These are phyloP conservation scores for Trichoderma virens DNA, from an alignment of 495 filamentous ascomycete genomes.

Conservation along the genomic window DNA sequence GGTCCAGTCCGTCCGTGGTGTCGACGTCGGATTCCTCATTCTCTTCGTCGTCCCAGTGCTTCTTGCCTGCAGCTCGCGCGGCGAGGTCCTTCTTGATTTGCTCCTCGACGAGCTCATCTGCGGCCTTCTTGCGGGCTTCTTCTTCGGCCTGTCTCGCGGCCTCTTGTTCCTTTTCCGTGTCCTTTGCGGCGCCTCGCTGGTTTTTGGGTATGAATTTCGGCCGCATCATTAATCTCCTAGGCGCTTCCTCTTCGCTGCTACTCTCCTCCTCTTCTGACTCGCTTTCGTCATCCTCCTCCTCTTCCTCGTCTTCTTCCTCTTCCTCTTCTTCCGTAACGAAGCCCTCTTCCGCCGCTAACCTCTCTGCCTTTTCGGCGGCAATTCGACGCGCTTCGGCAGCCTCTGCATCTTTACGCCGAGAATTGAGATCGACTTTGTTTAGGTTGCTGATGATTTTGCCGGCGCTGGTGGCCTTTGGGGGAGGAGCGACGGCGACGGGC, in stretches of 20 bases:
- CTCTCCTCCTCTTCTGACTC: slow-evolving; percentile 48
- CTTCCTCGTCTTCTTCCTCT: slow-evolving; percentile 36
- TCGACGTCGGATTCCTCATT: slow-evolving; percentile 73
- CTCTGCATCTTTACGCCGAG: slow-evolving; percentile 34
- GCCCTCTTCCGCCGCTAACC: slow-evolving; percentile 57
- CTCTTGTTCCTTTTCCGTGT: slow-evolving; percentile 16
- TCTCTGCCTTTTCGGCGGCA: slow-evolving; percentile 36
- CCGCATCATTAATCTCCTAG: slow-evolving; percentile 65
- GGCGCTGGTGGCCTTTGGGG: slow-evolving; percentile 52
- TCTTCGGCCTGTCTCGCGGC: slow-evolving; percentile 18
- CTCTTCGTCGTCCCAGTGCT: slow-evolving; percentile 81
- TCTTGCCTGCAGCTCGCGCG: slow-evolving; percentile 64
- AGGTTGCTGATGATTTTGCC: slow-evolving; percentile 51
- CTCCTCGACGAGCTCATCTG: slow-evolving; percentile 76
- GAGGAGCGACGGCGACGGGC: slow-evolving; percentile 36
- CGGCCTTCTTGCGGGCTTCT: slow-evolving; percentile 48
- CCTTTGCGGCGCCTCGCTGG: slow-evolving; percentile 43
- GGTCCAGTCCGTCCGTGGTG: slow-evolving; percentile 78
- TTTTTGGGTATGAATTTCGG: slow-evolving; percentile 90
- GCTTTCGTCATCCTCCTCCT: slow-evolving; percentile 47
- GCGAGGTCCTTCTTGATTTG: slow-evolving; percentile 75
- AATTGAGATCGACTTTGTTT: slow-evolving; percentile 59
- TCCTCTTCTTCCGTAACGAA: slow-evolving; percentile 56
- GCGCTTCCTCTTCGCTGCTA: slow-evolving; percentile 58
- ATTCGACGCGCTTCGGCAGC: slow-evolving; percentile 38